Conservation (phyloP, 208 protist species). For the Trypanosoma boissoni region DNA sequence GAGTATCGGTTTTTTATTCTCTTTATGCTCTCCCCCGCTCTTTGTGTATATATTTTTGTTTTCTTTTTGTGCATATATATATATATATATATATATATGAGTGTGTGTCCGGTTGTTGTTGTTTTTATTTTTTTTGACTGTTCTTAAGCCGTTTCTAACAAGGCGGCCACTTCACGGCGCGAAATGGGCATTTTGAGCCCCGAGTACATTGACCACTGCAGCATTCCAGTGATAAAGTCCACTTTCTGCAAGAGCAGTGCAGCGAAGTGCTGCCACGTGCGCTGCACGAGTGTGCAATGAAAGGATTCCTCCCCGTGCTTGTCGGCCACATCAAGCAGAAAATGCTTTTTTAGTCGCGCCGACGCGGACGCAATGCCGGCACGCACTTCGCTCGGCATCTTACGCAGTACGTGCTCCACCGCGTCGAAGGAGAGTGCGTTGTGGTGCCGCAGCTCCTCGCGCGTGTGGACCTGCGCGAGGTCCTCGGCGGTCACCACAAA, state of each 20-base stretch:
- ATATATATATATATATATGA: constrained; percentile 1
- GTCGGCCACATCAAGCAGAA: constrained; percentile 61
- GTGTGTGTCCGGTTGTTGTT: no score
- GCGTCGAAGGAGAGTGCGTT: constrained; percentile 61
- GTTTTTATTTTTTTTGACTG: not conserved
- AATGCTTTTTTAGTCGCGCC: constrained; percentile 79
- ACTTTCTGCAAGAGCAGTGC: constrained; percentile 71
- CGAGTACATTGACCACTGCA: constrained; percentile 56
- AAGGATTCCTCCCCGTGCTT: constrained; percentile 64
- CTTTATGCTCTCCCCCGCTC: no score
- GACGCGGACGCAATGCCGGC: constrained; percentile 59
- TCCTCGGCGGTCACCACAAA: constrained; percentile 81
- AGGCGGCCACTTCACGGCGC: constrained; percentile 33
- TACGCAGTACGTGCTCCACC: constrained; percentile 50
- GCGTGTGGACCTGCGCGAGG: constrained; percentile 65
- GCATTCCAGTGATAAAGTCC: constrained; percentile 53
- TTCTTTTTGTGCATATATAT: not conserved
- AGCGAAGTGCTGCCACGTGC: constrained; percentile 79
- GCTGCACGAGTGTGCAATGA: constrained; percentile 75
- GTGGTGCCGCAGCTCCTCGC: constrained; percentile 85
- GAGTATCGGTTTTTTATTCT: no score
- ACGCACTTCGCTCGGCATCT: constrained; percentile 67
- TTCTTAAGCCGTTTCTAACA: constrained; percentile 44
- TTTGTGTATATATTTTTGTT: not conserved
- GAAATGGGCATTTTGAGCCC: constrained; percentile 38